These are phyloP conservation scores for Taphrina populina DNA, from an alignment of 1,139 yeast species.

Conservation along the genomic window DNA sequence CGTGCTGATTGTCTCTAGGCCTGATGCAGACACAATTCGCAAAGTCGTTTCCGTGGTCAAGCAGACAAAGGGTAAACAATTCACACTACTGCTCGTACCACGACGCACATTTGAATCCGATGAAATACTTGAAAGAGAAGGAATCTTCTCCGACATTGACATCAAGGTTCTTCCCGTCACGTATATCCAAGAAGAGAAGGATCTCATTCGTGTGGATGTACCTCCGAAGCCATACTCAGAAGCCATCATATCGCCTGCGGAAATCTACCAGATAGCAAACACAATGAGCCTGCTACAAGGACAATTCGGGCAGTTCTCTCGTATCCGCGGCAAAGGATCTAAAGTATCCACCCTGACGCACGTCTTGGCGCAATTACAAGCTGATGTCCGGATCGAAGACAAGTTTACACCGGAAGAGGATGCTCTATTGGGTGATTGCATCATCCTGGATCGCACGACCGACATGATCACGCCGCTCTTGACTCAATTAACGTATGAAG, in stretches of 20 bases:
- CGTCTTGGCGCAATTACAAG: slow-evolving; percentile 42
- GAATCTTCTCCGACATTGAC: slow-evolving; percentile 47
- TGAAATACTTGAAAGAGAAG: slow-evolving; percentile 44
- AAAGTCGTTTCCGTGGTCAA: slow-evolving; percentile 17
- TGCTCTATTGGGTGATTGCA: slow-evolving; percentile 50
- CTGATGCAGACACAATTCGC: neutral
- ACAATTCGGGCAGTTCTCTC: slow-evolving; percentile 47
- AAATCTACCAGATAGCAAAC: slow-evolving; percentile 48
- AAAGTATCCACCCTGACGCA: slow-evolving; percentile 50
- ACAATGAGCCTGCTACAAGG: slow-evolving; percentile 47
- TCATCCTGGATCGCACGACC: slow-evolving; percentile 73
- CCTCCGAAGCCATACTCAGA: slow-evolving; percentile 44
- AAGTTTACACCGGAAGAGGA: slow-evolving; percentile 31
- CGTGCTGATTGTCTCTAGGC: slow-evolving; percentile 7
- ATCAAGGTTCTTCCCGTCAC: slow-evolving; percentile 46
- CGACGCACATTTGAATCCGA: slow-evolving; percentile 44
- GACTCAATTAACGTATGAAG: slow-evolving; percentile 77
- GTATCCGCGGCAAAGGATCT: slow-evolving; percentile 54
- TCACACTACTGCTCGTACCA: slow-evolving; percentile 45
- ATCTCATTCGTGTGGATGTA: slow-evolving; percentile 46
- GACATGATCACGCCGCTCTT: slow-evolving; percentile 72
- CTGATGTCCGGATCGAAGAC: slow-evolving; percentile 38
- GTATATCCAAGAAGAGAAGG: slow-evolving; percentile 44
- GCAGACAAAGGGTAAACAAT: slow-evolving; percentile 29
- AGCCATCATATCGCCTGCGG: slow-evolving; percentile 43